phyloP scores from a whole-genome alignment of 2,329 filamentous ascomycete species.

The Fusarium buxicola region DNA sequence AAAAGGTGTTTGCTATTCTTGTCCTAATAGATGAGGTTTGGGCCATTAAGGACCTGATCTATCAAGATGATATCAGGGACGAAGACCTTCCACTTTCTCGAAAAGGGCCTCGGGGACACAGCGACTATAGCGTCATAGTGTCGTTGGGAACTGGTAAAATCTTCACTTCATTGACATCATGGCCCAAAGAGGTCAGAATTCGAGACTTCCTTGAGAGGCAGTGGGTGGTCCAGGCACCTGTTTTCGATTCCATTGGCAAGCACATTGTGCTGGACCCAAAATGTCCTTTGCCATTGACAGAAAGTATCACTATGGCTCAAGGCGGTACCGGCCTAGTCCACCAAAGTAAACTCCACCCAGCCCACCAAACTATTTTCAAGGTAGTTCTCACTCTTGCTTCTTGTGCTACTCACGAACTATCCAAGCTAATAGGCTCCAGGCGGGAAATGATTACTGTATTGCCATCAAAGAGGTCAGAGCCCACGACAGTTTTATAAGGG shows the following conservation, averaged over 20 bases:
- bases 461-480: slow-evolving; percentile 24
- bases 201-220: slow-evolving; percentile 18
- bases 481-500: slow-evolving; percentile 4
- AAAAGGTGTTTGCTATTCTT: slow-evolving; percentile 21
- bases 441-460: background rate
- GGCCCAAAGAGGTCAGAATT: slow-evolving; percentile 1
- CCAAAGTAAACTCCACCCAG: slow-evolving; percentile 10
- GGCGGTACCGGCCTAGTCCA: slow-evolving; percentile 3
- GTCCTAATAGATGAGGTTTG: slow-evolving; percentile 19
- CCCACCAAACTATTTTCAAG: slow-evolving; percentile 6
- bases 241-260: slow-evolving; percentile 2
- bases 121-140: background rate
- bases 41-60: slow-evolving; percentile 2
- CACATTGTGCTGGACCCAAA: slow-evolving; percentile 4
- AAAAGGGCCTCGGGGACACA: background rate
- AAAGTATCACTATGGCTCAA: background rate
- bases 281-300: slow-evolving; percentile 11
- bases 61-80: slow-evolving; percentile 13
- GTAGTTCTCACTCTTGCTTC: background rate
- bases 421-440: background rate
- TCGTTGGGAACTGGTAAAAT: slow-evolving; percentile 1
- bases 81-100: slow-evolving; percentile 25
- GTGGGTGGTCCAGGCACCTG: slow-evolving; percentile 30
- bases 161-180: slow-evolving; percentile 4
- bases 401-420: too few relatives aligned